Evolutionary conservation across 1,284 basidiomycete genomes (phyloP).

Genomic region (Rhodotorula glutinis): DNA sequence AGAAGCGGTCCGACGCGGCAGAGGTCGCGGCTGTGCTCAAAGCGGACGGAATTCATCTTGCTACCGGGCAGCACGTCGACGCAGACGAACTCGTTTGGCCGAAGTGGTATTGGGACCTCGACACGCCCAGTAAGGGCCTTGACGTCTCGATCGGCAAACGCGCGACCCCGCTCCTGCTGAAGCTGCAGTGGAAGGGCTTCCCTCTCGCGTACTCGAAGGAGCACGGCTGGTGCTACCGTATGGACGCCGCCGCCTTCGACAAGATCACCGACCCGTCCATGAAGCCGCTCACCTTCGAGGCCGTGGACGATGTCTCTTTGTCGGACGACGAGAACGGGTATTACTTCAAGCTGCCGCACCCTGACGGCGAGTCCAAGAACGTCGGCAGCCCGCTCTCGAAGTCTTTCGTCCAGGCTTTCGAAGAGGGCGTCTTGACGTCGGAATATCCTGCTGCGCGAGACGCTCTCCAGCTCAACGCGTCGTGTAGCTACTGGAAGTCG

Average conservation of each 20-base stretch:
- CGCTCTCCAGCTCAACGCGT: constrained; percentile 86
- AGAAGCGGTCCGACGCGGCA: neutral
- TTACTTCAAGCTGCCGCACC: constrained; percentile 94
- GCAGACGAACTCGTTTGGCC: constrained; percentile 57
- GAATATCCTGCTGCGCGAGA: constrained; percentile 66
- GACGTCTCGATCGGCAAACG: constrained; percentile 84
- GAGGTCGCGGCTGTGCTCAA: neutral
- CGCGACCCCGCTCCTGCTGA: constrained; percentile 78
- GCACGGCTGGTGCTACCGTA: constrained; percentile 88
- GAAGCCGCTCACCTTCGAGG: constrained; percentile 54
- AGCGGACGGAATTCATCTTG: neutral
- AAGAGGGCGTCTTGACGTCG: constrained; percentile 72
- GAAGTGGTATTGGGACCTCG: constrained; percentile 95
- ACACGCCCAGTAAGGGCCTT: constrained; percentile 55
- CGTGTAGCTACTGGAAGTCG: constrained; percentile 97
- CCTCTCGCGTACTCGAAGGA: constrained; percentile 82
- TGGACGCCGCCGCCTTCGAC: constrained; percentile 52
- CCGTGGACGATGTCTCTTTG: constrained; percentile 61
- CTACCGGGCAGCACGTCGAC: constrained; percentile 1
- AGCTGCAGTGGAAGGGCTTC: constrained; percentile 80
- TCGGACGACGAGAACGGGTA: constrained; percentile 54
- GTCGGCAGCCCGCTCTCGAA: constrained; percentile 90
- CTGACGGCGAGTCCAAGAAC: constrained; percentile 88
- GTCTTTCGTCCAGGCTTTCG: constrained; percentile 80
- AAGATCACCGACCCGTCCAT: constrained; percentile 25